Percentiles rank a stretch among this genome's conserved stretches.
These are phyloP conservation scores for Chlorella sp. DNA, from an alignment of 139 green algal species.

Conservation along the genomic window DNA sequence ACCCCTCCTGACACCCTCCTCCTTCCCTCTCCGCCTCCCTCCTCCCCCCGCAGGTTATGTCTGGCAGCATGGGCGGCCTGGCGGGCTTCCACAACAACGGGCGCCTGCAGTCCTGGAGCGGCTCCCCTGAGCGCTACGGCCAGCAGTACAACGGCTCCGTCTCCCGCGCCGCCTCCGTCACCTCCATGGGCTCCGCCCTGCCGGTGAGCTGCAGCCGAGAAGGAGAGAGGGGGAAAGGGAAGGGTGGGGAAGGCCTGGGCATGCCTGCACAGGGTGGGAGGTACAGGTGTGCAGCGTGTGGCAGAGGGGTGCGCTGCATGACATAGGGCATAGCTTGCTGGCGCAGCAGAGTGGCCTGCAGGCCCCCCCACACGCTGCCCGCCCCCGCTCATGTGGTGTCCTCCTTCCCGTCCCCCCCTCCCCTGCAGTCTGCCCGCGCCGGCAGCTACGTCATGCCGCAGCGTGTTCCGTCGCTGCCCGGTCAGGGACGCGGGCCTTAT, in stretches of 20 bases:
- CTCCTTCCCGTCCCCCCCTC: no score
- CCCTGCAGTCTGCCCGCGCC: background rate
- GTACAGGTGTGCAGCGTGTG: background rate
- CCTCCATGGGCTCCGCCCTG: slow-evolving; percentile 12
- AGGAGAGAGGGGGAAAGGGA: no score
- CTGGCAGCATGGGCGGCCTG: slow-evolving; percentile 30
- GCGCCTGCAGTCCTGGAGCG: slow-evolving; percentile 34
- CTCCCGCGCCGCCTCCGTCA: background rate
- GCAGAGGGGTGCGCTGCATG: no score
- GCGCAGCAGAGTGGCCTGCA: background rate
- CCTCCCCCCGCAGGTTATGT: slow-evolving; percentile 2
- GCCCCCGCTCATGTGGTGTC: background rate
- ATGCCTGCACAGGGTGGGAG: no score
- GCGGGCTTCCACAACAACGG: slow-evolving; percentile 23
- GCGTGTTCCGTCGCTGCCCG: background rate
- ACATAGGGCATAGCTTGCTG: no score
- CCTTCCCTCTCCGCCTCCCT: background rate
- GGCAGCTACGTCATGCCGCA: background rate
- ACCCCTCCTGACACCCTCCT: no score
- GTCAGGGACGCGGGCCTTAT: background rate
- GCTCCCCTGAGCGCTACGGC: slow-evolving; percentile 21
- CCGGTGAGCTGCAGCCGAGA: background rate
- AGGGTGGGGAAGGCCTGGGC: no score
- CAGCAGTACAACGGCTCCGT: slow-evolving; percentile 10
- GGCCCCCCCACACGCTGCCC: background rate